These are phyloP conservation scores for Alloteropsis angusta DNA, from an alignment of 202 grass and related monocot species.

Conservation along the genomic window DNA sequence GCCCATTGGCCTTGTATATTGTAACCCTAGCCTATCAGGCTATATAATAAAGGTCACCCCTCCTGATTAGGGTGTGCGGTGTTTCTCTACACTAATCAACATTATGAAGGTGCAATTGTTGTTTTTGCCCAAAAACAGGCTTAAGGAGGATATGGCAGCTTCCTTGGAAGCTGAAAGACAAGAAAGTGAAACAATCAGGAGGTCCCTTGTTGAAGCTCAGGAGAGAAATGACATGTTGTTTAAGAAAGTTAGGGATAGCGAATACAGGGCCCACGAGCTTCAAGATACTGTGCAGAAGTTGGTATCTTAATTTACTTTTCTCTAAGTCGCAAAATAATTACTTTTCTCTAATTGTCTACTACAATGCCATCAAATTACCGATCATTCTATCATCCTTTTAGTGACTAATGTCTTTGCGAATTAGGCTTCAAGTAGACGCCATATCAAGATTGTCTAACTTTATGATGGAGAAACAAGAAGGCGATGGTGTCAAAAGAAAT, in stretches of 20 bases:
- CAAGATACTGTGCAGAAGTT: conserved; percentile 77
- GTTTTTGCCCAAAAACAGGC: conserved; percentile 39
- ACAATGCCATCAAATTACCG: background rate
- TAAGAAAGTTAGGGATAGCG: conserved; percentile 57
- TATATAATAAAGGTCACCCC: too few relatives aligned
- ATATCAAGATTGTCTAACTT: conserved; percentile 53
- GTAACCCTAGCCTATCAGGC: too few relatives aligned
- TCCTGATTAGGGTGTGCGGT: too few relatives aligned
- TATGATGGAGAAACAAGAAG: conserved; percentile 58
- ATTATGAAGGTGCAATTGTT: conserved; percentile 19
- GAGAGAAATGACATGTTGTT: conserved; percentile 54
- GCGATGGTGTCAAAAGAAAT: conserved; percentile 44
- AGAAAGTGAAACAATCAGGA: conserved; percentile 56
- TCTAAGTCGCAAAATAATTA: too few relatives aligned
- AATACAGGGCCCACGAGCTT: conserved; percentile 55
- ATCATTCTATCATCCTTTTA: conserved; percentile 2
- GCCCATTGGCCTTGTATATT: too few relatives aligned
- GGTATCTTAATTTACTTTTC: conserved; percentile 17
- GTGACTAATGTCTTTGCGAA: conserved; percentile 9
- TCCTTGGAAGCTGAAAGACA: conserved; percentile 58
- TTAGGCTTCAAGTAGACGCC: conserved; percentile 54
- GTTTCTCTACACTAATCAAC: too few relatives aligned
- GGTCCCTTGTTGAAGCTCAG: conserved; percentile 59
- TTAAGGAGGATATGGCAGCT: conserved; percentile 56
- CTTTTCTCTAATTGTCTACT: conserved; percentile 21